phyloP scores from a whole-genome alignment of 352 stramenopile species.

The Globisporangium sylvaticum region DNA sequence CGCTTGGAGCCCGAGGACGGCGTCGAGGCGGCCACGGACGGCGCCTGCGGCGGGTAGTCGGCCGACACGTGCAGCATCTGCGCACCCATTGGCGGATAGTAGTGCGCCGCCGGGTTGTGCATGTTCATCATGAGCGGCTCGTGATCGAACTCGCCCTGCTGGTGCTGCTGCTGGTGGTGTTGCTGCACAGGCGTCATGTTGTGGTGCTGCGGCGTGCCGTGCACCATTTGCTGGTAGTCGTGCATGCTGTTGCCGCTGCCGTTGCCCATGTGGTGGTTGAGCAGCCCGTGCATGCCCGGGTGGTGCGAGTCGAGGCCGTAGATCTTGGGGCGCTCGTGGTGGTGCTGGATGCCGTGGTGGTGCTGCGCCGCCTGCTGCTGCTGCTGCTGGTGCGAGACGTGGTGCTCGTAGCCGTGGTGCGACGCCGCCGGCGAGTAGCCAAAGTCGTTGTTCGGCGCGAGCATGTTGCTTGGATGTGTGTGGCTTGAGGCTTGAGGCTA shows the following conservation, averaged over 20 bases:
- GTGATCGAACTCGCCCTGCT: slow-evolving; percentile 45
- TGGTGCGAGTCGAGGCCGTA: slow-evolving; percentile 34
- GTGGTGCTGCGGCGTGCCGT: slow-evolving; percentile 38
- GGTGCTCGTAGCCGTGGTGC: slow-evolving; percentile 11
- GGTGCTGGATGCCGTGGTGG: slow-evolving; percentile 18
- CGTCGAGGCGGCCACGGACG: slow-evolving; percentile 13
- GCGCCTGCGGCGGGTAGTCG: slow-evolving; percentile 9
- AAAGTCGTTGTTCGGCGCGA: slow-evolving; percentile 60
- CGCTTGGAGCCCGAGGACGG: slow-evolving; percentile 43
- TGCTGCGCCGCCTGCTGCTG: slow-evolving; percentile 14
- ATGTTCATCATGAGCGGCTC: slow-evolving; percentile 66
- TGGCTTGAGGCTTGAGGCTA: neutral
- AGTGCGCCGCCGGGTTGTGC: slow-evolving; percentile 25
- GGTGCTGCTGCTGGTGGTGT: slow-evolving; percentile 38
- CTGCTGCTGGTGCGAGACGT: slow-evolving; percentile 23
- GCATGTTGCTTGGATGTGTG: slow-evolving; percentile 15
- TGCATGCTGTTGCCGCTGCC: slow-evolving; percentile 17
- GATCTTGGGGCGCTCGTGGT: slow-evolving; percentile 63
- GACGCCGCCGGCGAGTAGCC: slow-evolving; percentile 38
- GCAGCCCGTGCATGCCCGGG: slow-evolving; percentile 31
- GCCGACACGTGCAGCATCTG: slow-evolving; percentile 60
- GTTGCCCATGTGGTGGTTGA: slow-evolving; percentile 33
- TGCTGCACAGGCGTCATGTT: slow-evolving; percentile 31
- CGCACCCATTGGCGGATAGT: slow-evolving; percentile 39
- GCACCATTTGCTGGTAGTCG: slow-evolving; percentile 41